Evolutionary conservation across 2,329 filamentous ascomycete genomes (phyloP), one percentile per base, ranked within the genome.

Genomic region (Bipolaris victoriae): DNA sequence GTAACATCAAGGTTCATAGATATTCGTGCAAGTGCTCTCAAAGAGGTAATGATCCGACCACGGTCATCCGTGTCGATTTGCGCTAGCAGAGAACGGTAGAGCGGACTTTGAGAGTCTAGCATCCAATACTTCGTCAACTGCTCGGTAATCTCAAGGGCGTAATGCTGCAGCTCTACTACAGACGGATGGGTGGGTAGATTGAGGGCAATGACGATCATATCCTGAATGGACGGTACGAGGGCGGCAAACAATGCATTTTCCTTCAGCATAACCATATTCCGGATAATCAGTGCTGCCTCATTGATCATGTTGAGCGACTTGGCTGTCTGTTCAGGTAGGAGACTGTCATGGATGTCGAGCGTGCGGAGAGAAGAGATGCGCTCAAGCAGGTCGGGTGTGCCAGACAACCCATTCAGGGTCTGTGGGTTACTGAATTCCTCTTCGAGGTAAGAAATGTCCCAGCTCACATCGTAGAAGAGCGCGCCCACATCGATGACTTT

Each of bases 241-340:
- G 91, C 85, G 68, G 96, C 84, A 73, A 92, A 95, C 22, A 84
- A 79, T 0, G 94, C 94, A 71, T 99, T 99, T 61, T 97, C 92
- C 20, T 88, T 86, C 18, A 97, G 81, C 76, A 96, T 90, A n/a
- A 93, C 89, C 92, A 99, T 97, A 75, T 99, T 99, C 49, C 95
- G 87, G 41, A 98, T 82, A 16, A 96, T 93, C 45, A 98, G 81
- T 18, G 90, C 88, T 2, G 95, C 92, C 76, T 98, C 93, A 22
- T 90, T 94, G 60, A 96, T 84, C 63, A 91, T 86, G 11, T 90
- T 85, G 58, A 98, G 82, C 40, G 84, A 81, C 61, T 92, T 88
- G 13, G 86, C 83, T 64, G 90, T 91, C 5, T 88, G 83, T 29
- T 86, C 86, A 0, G 91, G 86, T 61, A 93, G 86, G 24, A 97